Base-by-base conservation (phyloP, 331 rosid species). In the Telfairia occidentalis region DNA sequence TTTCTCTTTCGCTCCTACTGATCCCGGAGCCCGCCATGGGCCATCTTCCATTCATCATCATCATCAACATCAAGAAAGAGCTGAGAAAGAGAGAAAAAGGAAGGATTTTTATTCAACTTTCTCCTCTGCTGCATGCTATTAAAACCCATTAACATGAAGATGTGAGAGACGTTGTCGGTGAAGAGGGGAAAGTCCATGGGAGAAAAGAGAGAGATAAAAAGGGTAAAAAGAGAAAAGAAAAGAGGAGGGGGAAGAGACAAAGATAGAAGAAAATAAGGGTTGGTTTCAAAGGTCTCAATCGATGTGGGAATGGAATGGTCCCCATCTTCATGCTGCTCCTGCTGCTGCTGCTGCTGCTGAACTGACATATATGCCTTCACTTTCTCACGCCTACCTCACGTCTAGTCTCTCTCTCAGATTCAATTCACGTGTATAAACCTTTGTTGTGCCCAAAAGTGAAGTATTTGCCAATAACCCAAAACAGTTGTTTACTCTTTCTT, bases 301-400 rank as follows among this genome's bases (percentile, higher is more conserved):
- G 4, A 46, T 46, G 2, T 2, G 52, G 52, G 52, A n/a, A 13
- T 13, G 0, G 32, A 16, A 26, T 48, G 58, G 58, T 52, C 58
- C 58, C 58, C 58, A 52, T 52, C n/a, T 19, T 52, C 58, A 81
- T 43, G 18, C 63, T 76, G 84, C 78, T 80, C 1, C 42, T 37
- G 42, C 42, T 37, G 9, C 42, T 37, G 9, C 42, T 37, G 5
- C 42, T 37, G 5, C 42, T 37, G 42, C 42, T 37, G 5, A 37
- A 37, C 92, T 89, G 96, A 87, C 96, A 89, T 15, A 7, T 70
- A 83, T 89, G 96, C 89, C 84, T 84, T 85, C 89, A 85, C 88
- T 83, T 87, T 89, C 90, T 89, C 96, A 89, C 92, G 92, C 94
- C 16, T 24, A 57, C 30, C 4, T 21, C 26, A 8, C 63, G 84